Evolutionary conservation across 768 basidiomycete species (phyloP), one percentile per base, ranked within the genome.

Genomic region (Pleurotus tuber-regium): DNA sequence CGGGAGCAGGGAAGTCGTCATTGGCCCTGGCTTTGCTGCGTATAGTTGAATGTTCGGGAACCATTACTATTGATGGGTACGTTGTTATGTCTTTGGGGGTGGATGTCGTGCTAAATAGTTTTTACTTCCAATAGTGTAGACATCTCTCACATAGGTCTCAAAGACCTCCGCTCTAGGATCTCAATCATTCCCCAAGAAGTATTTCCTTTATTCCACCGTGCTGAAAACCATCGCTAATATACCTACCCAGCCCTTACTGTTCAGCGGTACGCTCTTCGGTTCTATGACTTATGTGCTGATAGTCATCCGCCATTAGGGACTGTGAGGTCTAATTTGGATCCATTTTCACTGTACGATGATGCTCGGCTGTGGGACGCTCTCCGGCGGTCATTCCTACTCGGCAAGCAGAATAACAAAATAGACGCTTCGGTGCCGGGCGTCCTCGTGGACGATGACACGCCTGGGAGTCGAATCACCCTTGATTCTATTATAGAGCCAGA

Each of bases 401-500:
- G 64, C 28, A 67, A 60, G 41, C 54, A 57, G 50, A 50, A 60
- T 43, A 74, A 75, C 35, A 70, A 82, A 8, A 82, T 82, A 4
- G 64, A 81, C 25, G 79, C 82, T 1, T 62, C 83, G 3, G 76
- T 80, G 28, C 79, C 80, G 55, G 69, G 75, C 54, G 70, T 72
- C 42, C 70, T 71, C 55, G 70, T 80, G 19, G 72, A 75, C 23
- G 69, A 83, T 2, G 78, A 81, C 53, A 77, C 78, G 64, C 56
- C 33, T 11, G 53, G 62, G 30, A 56, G 60, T 47, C 54, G n/a
- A 25, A 69, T 92, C 62, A 81, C 79, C 2, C 75, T 94, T 8
- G 91, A 93, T 60, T 84, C 82, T n/a, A 69, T 76, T 1, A 77
- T 93, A 24, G 89, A 90, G 35, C 78, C 82, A 29, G 91, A 91